phyloP scores from a whole-genome alignment of 768 basidiomycete genomes.

The Podaxis sp. region DNA sequence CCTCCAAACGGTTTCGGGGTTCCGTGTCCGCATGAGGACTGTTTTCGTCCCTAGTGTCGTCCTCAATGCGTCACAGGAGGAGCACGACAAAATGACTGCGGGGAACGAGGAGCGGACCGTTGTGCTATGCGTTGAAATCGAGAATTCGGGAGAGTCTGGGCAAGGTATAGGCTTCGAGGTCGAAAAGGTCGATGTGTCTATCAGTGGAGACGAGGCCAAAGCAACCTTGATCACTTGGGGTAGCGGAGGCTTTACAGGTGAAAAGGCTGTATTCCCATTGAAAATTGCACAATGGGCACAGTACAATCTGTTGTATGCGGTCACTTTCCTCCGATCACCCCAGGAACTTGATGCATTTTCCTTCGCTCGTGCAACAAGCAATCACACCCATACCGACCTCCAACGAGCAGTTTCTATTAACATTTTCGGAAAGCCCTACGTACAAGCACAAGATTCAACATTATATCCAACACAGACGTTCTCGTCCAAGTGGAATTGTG shows the following conservation, averaged over 20 bases:
- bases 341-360: slow-evolving; percentile 52
- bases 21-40: slow-evolving; percentile 92
- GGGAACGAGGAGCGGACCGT: slow-evolving; percentile 80
- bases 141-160: slow-evolving; percentile 72
- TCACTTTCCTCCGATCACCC: slow-evolving; percentile 73
- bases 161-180: slow-evolving; percentile 68
- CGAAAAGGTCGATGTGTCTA: slow-evolving; percentile 70
- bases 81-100: slow-evolving; percentile 61
- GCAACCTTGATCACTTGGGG: slow-evolving; percentile 55
- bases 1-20: slow-evolving; percentile 75
- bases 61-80: slow-evolving; percentile 50
- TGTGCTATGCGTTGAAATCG: slow-evolving; percentile 88
- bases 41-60: slow-evolving; percentile 87
- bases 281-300: slow-evolving; percentile 73
- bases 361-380: slow-evolving; percentile 27
- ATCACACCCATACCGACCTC: slow-evolving; percentile 41
- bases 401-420: slow-evolving; percentile 80
- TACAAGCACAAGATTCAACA: slow-evolving; percentile 23
- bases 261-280: slow-evolving; percentile 65
- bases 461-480: slow-evolving; percentile 73
- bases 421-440: slow-evolving; percentile 72
- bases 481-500: slow-evolving; percentile 87
- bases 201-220: slow-evolving; percentile 65
- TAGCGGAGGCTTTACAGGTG: slow-evolving; percentile 49
- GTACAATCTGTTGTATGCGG: slow-evolving; percentile 86